Conservation (phyloP, 208 protist genomes). For the Porcisia deanei region DNA sequence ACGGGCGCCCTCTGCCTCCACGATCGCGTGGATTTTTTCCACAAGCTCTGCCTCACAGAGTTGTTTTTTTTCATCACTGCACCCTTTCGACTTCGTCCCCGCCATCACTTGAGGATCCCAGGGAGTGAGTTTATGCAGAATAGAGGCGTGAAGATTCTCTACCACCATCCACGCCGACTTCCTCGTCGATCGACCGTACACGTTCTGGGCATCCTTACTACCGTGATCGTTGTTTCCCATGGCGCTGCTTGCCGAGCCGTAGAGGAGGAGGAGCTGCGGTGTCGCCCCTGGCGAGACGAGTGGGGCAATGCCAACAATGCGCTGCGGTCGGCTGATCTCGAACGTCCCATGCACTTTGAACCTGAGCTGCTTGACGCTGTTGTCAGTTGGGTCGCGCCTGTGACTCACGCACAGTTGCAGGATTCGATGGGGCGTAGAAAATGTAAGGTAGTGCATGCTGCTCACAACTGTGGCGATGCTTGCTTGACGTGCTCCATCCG, state of each 20-base stretch:
- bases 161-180: constrained; percentile 6
- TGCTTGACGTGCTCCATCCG: background rate
- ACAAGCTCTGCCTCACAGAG: background rate
- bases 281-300: background rate
- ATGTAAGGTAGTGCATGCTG: background rate
- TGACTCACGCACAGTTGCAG: constrained; percentile 10
- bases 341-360: constrained; percentile 13
- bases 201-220: background rate
- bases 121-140: constrained; percentile 2
- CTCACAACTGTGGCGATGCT: background rate
- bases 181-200: constrained; percentile 10
- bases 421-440: constrained; percentile 8
- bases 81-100: no score
- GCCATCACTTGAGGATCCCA: background rate
- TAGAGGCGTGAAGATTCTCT: constrained; percentile 2
- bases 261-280: constrained; percentile 14
- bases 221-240: background rate
- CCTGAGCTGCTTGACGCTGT: background rate
- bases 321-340: background rate
- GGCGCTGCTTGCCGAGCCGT: background rate
- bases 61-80: background rate
- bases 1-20: constrained; percentile 19
- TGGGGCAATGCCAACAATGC: constrained; percentile 4
- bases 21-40: constrained; percentile 5
- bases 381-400: background rate